These are phyloP conservation scores for Lactarius sp. DNA, from an alignment of 768 basidiomycete genomes.

Conservation along the genomic window DNA sequence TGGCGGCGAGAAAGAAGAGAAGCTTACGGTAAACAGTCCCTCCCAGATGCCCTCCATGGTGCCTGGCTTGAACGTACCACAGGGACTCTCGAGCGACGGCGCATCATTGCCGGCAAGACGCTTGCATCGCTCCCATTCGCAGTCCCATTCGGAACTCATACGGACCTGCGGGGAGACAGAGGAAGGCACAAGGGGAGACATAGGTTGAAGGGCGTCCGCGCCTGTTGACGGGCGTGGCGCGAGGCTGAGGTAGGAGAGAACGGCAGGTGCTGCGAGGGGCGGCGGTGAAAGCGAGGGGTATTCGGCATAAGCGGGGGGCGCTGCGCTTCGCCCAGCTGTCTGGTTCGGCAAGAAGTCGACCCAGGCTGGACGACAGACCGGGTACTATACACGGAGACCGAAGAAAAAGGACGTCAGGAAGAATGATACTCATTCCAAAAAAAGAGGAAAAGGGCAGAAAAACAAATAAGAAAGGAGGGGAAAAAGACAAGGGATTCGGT, in stretches of 20 bases:
- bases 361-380: constrained; percentile 55
- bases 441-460: neutral
- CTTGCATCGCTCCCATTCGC: constrained; percentile 61
- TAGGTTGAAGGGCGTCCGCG: constrained; percentile 27
- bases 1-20: neutral
- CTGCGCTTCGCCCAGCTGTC: constrained; percentile 4
- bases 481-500: neutral
- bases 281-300: constrained; percentile 47
- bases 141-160: constrained; percentile 56
- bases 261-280: constrained; percentile 64
- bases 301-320: constrained; percentile 32
- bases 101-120: constrained; percentile 30
- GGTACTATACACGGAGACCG: constrained; percentile 46
- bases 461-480: neutral
- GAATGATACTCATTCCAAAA: neutral
- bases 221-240: constrained; percentile 32
- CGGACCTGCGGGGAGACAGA: constrained; percentile 21
- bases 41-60: constrained; percentile 79
- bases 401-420: neutral
- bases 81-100: constrained; percentile 34
- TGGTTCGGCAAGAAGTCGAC: constrained; percentile 45
- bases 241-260: constrained; percentile 62
- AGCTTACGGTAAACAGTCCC: constrained; percentile 65
- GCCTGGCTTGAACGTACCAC: constrained; percentile 53
- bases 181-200: constrained; percentile 29